Evolutionary conservation across 306 rosid genomes (phyloP).

Genomic region (Parietaria judaica): DNA sequence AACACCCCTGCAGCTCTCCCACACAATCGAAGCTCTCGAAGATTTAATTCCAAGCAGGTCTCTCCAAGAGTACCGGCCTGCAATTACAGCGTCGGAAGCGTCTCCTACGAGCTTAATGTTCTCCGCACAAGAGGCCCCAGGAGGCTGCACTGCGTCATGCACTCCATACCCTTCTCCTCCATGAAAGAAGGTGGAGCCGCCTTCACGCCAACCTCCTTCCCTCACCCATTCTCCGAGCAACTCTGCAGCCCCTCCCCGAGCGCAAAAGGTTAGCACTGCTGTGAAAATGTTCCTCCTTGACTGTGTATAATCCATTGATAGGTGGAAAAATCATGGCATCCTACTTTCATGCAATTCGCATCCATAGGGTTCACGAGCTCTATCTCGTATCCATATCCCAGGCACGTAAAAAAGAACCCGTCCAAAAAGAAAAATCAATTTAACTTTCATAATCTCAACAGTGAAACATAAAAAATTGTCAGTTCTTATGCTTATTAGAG

Average conservation of each 20-base stretch:
- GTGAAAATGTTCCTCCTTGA: no score
- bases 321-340: no score
- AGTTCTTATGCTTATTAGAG: no score
- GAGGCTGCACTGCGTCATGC: slow-evolving; percentile 88
- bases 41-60: slow-evolving; percentile 83
- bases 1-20: slow-evolving; percentile 48
- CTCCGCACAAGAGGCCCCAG: slow-evolving; percentile 92
- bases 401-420: background rate
- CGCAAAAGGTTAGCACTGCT: slow-evolving; percentile 31
- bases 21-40: slow-evolving; percentile 60
- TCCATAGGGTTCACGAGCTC: no score
- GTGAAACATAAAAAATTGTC: no score
- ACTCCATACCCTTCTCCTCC: slow-evolving; percentile 71
- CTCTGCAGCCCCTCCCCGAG: slow-evolving; percentile 33
- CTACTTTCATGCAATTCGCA: no score
- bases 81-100: slow-evolving; percentile 83
- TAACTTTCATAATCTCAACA: no score
- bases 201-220: slow-evolving; percentile 53
- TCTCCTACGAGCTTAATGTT: slow-evolving; percentile 80
- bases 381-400: no score
- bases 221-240: slow-evolving; percentile 57
- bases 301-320: no score
- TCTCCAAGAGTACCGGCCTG: slow-evolving; percentile 93
- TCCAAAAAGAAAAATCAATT: background rate
- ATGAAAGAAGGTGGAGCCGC: slow-evolving; percentile 67